Evolutionary conservation across 768 basidiomycete species (phyloP).

Genomic region (Mycena rebaudengoi): DNA sequence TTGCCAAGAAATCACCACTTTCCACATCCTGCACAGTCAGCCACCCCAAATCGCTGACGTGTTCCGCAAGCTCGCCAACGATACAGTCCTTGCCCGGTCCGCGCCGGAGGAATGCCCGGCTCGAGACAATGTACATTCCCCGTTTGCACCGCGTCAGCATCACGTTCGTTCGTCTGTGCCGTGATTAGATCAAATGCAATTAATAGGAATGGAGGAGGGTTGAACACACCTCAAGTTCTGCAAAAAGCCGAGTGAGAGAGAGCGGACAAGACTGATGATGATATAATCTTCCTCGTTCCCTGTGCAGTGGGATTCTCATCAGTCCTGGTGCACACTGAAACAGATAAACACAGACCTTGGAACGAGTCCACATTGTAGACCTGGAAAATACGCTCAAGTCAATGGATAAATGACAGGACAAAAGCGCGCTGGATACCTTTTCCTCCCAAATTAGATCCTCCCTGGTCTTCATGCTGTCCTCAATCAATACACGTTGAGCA

Average conservation of each 20-base stretch:
- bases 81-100: conserved; percentile 57
- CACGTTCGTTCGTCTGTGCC: conserved; percentile 77
- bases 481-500: conserved; percentile 69
- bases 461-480: conserved; percentile 57
- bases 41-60: conserved; percentile 50
- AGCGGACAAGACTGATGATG: conserved; percentile 75
- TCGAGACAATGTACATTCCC: conserved; percentile 81
- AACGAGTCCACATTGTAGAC: conserved; percentile 28
- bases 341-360: conserved; percentile 12
- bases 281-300: conserved; percentile 88
- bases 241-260: conserved; percentile 71
- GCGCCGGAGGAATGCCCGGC: conserved; percentile 62
- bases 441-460: conserved; percentile 67
- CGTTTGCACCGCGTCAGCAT: conserved; percentile 85
- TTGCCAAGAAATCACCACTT: conserved; percentile 40
- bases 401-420: conserved; percentile 6
- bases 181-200: neutral
- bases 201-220: neutral
- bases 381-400: conserved; percentile 8
- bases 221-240: conserved; percentile 51
- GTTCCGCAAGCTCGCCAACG: conserved; percentile 51
- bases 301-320: conserved; percentile 35
- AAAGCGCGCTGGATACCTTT: conserved; percentile 58
- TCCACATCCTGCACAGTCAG: conserved; percentile 47
- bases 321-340: conserved; percentile 2